Evolutionary conservation across 768 basidiomycete species (phyloP).

Genomic region (Pleurotus giganteus): DNA sequence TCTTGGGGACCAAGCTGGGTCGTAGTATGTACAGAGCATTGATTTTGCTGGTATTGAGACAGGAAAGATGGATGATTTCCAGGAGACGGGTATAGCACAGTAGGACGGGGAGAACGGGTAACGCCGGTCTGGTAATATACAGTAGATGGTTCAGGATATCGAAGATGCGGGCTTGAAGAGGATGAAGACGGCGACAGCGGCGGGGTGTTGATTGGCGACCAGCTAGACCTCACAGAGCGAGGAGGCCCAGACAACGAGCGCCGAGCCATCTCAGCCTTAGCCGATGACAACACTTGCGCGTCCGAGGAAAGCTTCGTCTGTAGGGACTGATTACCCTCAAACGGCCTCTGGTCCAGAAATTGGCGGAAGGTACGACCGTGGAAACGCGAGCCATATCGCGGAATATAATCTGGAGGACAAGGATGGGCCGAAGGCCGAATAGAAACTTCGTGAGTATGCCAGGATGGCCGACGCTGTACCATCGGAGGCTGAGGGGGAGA

Average conservation of each 20-base stretch:
- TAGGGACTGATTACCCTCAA: not conserved
- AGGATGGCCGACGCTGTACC: constrained; percentile 45
- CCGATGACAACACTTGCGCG: constrained; percentile 24
- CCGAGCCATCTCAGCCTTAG: constrained; percentile 37
- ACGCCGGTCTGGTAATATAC: constrained; percentile 67
- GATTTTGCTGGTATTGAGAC: constrained; percentile 38
- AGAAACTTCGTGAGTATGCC: constrained; percentile 29
- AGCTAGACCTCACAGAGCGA: constrained; percentile 35
- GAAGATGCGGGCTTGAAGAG: constrained; percentile 30
- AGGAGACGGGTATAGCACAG: constrained; percentile 43
- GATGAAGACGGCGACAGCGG: constrained; percentile 51
- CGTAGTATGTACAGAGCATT: constrained; percentile 22
- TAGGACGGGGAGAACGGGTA: constrained; percentile 45
- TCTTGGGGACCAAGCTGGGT: constrained; percentile 35
- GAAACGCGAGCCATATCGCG: constrained; percentile 7
- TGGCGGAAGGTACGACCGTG: constrained; percentile 13
- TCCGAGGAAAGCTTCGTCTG: constrained; percentile 16
- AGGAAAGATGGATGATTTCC: constrained; percentile 40
- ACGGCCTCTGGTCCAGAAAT: constrained; percentile 19
- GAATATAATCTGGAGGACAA: constrained; percentile 14
- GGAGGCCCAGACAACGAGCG: constrained; percentile 45
- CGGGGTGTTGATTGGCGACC: constrained; percentile 35
- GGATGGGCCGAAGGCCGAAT: constrained; percentile 12
- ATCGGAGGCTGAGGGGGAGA: constrained; percentile 21
- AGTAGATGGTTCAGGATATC: constrained; percentile 47